Percentiles rank a stretch among this genome's conserved stretches.
These are phyloP conservation scores for Cymodocea nodosa DNA, from an alignment of 116 monocot genomes.

Conservation along the genomic window DNA sequence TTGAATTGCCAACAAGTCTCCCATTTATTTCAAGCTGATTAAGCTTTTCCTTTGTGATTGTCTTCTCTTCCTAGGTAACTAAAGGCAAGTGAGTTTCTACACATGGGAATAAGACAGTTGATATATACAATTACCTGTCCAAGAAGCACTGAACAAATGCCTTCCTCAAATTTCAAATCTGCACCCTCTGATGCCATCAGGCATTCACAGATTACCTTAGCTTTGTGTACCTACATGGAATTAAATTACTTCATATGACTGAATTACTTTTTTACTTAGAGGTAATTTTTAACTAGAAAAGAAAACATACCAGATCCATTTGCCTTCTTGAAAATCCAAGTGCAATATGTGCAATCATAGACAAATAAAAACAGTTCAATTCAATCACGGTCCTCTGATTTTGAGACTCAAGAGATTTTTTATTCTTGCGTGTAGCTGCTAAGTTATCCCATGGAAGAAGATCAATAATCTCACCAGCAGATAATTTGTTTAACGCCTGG, in stretches of 20 bases:
- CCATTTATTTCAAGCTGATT: conserved; percentile 37
- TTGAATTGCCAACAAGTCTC: conserved; percentile 24
- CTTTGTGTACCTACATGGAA: conserved; percentile 60
- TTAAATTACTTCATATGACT: neutral
- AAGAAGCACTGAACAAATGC: conserved; percentile 72
- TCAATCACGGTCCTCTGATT: conserved; percentile 76
- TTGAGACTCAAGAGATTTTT: conserved; percentile 82
- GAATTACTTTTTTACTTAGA: neutral
- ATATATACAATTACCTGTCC: conserved; percentile 62
- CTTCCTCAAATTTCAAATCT: conserved; percentile 90
- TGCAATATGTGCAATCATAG: conserved; percentile 81
- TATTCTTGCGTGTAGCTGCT: conserved; percentile 68
- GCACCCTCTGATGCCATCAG: conserved; percentile 60
- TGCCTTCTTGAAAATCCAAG: conserved; percentile 73
- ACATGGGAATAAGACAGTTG: neutral
- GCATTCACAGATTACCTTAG: conserved; percentile 77
- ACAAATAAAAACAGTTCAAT: conserved; percentile 76
- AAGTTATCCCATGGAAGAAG: conserved; percentile 79
- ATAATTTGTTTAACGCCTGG: conserved; percentile 67
- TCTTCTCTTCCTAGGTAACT: conserved; percentile 38
- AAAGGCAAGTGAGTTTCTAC: neutral
- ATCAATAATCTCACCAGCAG: conserved; percentile 77
- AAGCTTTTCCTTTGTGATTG: conserved; percentile 53
- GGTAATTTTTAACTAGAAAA: neutral
- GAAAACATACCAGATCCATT: conserved; percentile 61